phyloP scores from a whole-genome alignment of 1,284 basidiomycete genomes.

The Cryptococcus sp. region DNA sequence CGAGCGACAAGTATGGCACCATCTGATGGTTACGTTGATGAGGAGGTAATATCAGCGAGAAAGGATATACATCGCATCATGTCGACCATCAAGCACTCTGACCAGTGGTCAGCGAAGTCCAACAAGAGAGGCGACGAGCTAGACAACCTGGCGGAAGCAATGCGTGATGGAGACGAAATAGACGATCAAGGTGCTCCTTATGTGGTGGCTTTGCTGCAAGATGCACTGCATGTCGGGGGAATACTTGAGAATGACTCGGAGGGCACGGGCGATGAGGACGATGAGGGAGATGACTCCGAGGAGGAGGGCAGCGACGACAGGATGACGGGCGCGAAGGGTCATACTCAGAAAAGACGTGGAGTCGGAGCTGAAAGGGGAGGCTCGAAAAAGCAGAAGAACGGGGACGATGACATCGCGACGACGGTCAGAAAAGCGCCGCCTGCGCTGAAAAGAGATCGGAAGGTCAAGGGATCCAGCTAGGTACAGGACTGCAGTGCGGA shows the following conservation, averaged over 20 bases:
- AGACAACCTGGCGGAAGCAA: neutral
- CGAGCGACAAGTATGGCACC: neutral
- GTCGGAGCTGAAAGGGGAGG: neutral
- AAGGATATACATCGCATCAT: neutral
- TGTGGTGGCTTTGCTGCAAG: neutral
- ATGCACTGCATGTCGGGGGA: neutral
- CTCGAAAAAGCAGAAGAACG: conserved; percentile 1
- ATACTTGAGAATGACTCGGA: neutral
- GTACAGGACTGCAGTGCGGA: too few relatives aligned
- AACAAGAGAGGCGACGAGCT: neutral
- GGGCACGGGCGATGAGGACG: neutral
- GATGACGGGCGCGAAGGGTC: neutral
- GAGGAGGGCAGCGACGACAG: neutral
- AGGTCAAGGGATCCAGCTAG: too few relatives aligned
- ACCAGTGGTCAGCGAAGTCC: neutral
- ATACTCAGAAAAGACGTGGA: neutral
- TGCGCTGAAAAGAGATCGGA: too few relatives aligned
- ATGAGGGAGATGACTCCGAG: neutral
- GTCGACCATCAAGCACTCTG: neutral
- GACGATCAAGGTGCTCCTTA: neutral
- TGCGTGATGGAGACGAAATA: neutral
- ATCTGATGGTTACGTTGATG: neutral
- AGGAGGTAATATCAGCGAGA: neutral
- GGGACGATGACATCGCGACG: neutral
- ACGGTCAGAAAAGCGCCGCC: too few relatives aligned